Evolutionary conservation across 208 protist species (phyloP).

Genomic region (Trypanosoma lewisi): DNA sequence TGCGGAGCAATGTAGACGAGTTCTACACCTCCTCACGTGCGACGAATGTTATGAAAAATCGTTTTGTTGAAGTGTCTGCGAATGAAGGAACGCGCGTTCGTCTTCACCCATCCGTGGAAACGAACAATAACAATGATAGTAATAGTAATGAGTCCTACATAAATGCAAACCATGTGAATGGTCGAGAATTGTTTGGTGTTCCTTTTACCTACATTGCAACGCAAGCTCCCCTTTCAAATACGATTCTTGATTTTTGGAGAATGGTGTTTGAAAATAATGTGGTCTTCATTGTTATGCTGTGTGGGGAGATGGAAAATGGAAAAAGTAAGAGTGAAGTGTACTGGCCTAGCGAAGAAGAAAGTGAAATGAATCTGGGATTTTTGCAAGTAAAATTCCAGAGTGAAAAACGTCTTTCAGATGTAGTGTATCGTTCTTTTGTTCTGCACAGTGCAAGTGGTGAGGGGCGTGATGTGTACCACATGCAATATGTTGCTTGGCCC

Average conservation of each 20-base stretch:
- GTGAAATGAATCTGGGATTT: conserved; percentile 48
- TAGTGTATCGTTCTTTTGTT: conserved; percentile 47
- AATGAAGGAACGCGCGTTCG: conserved; percentile 72
- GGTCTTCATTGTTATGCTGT: conserved; percentile 85
- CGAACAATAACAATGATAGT: no score
- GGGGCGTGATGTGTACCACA: conserved; percentile 65
- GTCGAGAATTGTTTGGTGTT: conserved; percentile 45
- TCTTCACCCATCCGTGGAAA: conserved; percentile 25
- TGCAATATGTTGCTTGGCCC: conserved; percentile 85
- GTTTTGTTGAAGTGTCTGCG: conserved; percentile 64
- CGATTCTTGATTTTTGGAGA: conserved; percentile 87
- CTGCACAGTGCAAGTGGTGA: conserved; percentile 46
- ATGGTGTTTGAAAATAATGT: conserved; percentile 86
- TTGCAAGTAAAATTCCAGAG: conserved; percentile 44
- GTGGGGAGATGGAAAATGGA: conserved; percentile 60
- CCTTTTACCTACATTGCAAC: conserved; percentile 90
- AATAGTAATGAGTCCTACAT: conserved; percentile 70
- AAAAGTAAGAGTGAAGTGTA: conserved; percentile 80
- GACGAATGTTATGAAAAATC: conserved; percentile 72
- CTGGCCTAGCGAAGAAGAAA: conserved; percentile 57
- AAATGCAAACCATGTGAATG: conserved; percentile 90
- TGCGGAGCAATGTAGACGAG: conserved; percentile 67
- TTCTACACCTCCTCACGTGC: conserved; percentile 64
- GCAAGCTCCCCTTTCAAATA: conserved; percentile 83
- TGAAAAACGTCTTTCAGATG: conserved; percentile 44